Evolutionary conservation across 108 stramenopile genomes (phyloP).

Genomic region (Fragilariopsis cylindrus): DNA sequence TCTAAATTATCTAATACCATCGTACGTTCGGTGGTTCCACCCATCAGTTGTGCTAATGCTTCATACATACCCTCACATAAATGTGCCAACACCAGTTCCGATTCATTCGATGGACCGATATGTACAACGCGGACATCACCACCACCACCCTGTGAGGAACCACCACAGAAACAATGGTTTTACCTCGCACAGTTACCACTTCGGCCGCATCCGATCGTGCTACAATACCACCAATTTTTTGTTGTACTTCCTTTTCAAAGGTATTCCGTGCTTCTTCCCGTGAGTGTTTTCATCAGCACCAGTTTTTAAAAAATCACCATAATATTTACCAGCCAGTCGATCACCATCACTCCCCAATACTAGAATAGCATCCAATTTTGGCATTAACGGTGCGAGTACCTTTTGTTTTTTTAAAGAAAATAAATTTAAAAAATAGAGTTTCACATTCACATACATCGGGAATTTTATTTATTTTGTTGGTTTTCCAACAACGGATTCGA

Average conservation of each 20-base stretch:
- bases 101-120: constrained; percentile 76
- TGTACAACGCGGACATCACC: constrained; percentile 77
- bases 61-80: constrained; percentile 88
- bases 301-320: constrained; percentile 69
- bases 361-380: constrained; percentile 85
- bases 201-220: constrained; percentile 86
- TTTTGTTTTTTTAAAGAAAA: not conserved
- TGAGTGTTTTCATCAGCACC: constrained; percentile 36
- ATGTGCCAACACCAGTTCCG: constrained; percentile 78
- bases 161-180: constrained; percentile 83
- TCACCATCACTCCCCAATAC: constrained; percentile 84
- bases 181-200: constrained; percentile 73
- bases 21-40: constrained; percentile 75
- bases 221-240: constrained; percentile 72
- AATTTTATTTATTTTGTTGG: too few species aligned
- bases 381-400: constrained; percentile 71
- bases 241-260: constrained; percentile 77
- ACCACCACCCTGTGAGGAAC: constrained; percentile 36
- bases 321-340: constrained; percentile 88
- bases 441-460: too few species aligned
- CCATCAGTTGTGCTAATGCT: constrained; percentile 79
- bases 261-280: constrained; percentile 57
- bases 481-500: too few species aligned
- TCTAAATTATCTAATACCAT: constrained; percentile 90
- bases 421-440: too few species aligned